phyloP scores from a whole-genome alignment of 805 yeast species.

The Cyberlindnera euphorbiiphila region DNA sequence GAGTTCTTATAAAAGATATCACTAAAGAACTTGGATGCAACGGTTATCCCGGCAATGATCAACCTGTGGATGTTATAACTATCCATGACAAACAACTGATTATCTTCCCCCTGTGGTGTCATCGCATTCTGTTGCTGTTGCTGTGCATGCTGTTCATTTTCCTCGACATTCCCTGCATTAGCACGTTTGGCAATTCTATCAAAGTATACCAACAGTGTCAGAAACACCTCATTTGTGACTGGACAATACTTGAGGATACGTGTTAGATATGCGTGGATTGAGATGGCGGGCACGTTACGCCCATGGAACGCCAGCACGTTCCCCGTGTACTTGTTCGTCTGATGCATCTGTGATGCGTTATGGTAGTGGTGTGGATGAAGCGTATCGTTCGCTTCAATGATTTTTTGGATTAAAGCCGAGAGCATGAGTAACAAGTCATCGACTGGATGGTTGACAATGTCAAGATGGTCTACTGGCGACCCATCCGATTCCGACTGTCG shows the following conservation, averaged over 20 bases:
- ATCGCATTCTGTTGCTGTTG: slow-evolving; percentile 3
- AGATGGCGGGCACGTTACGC: slow-evolving; percentile 92
- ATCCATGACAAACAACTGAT: slow-evolving; percentile 88
- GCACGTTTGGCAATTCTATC: slow-evolving; percentile 90
- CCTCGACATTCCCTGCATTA: slow-evolving; percentile 41
- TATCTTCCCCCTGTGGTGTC: slow-evolving; percentile 26
- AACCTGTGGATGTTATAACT: slow-evolving; percentile 92
- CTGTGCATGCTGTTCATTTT: slow-evolving; percentile 17
- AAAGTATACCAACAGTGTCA: slow-evolving; percentile 85
- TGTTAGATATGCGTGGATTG: slow-evolving; percentile 81
- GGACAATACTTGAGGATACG: slow-evolving; percentile 96
- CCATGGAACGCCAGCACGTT: slow-evolving; percentile 91
- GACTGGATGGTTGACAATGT: slow-evolving; percentile 80
- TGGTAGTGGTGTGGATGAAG: slow-evolving; percentile 54
- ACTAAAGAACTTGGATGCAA: slow-evolving; percentile 89
- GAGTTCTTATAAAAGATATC: slow-evolving; percentile 93
- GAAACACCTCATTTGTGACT: slow-evolving; percentile 94
- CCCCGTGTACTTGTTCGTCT: slow-evolving; percentile 48
- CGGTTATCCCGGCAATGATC: slow-evolving; percentile 92
- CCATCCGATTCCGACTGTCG: slow-evolving; percentile 9
- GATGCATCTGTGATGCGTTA: slow-evolving; percentile 28
- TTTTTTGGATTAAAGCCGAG: slow-evolving; percentile 77
- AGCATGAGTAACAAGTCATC: slow-evolving; percentile 80
- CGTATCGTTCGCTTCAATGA: slow-evolving; percentile 85
- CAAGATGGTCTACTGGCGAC: slow-evolving; percentile 21